Conservation (phyloP, 2,329 filamentous ascomycete genomes). For the Fonsecaea monophora region DNA sequence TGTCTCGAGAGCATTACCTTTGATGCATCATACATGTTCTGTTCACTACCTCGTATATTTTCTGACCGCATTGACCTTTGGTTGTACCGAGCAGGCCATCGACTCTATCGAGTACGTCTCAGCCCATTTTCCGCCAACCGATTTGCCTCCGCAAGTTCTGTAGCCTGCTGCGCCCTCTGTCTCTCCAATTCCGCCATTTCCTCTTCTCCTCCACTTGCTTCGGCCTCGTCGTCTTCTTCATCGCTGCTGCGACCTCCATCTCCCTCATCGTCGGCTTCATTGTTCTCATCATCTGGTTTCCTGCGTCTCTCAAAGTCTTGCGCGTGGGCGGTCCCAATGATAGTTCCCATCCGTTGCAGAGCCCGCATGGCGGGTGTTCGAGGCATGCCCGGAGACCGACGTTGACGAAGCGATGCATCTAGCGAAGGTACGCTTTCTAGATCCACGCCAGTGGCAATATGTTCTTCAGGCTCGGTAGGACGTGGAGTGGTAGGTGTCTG, state of each 20-base stretch:
- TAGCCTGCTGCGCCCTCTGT: slow-evolving; percentile 14
- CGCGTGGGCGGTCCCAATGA: slow-evolving; percentile 83
- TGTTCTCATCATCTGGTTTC: slow-evolving; percentile 52
- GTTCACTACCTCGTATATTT: background rate
- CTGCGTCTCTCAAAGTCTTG: slow-evolving; percentile 90
- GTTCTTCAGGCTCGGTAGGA: slow-evolving; percentile 19
- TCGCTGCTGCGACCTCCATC: slow-evolving; percentile 3
- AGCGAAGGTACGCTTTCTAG: slow-evolving; percentile 33
- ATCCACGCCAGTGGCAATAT: slow-evolving; percentile 36
- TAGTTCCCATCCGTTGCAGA: slow-evolving; percentile 63
- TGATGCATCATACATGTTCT: background rate
- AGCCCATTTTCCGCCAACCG: slow-evolving; percentile 2
- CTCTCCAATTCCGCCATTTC: slow-evolving; percentile 25
- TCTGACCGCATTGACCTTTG: background rate
- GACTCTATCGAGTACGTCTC: background rate
- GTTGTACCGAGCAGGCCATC: background rate
- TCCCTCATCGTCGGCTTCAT: slow-evolving; percentile 43
- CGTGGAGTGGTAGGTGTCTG: slow-evolving; percentile 13
- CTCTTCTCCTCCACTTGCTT: slow-evolving; percentile 22
- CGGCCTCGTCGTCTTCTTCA: slow-evolving; percentile 23
- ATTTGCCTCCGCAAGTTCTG: slow-evolving; percentile 13
- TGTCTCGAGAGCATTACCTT: background rate
- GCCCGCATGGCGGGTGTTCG: slow-evolving; percentile 40
- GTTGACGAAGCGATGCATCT: slow-evolving; percentile 29
- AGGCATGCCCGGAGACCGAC: slow-evolving; percentile 41